A percentile compares a stretch with the other conserved stretches of the same genome.
These are phyloP conservation scores for Sporobolus alterniflorus DNA, from an alignment of 202 grass and related monocot genomes.

Conservation along the genomic window DNA sequence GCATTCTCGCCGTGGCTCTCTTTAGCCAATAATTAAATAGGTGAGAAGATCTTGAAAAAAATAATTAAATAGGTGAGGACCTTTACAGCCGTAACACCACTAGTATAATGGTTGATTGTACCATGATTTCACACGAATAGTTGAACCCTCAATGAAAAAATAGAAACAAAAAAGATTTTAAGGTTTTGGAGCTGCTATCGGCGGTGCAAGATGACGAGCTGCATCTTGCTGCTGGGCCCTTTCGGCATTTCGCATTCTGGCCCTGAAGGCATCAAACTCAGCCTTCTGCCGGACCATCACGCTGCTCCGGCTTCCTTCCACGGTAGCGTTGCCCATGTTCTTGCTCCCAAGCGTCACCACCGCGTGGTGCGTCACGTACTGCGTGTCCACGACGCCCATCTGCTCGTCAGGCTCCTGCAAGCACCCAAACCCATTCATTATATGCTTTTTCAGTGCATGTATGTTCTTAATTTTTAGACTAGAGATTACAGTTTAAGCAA, in stretches of 20 bases:
- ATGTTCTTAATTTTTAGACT: neutral
- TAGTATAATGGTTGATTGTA: neutral
- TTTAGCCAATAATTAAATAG: too few species aligned
- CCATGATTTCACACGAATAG: neutral
- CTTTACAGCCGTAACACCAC: neutral
- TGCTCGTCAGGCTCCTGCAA: conserved; percentile 55
- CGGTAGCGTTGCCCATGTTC: neutral
- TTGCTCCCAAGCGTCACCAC: conserved; percentile 5
- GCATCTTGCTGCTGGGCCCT: neutral
- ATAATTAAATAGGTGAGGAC: too few species aligned
- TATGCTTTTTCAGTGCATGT: neutral
- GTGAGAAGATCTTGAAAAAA: too few species aligned
- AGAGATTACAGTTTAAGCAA: neutral
- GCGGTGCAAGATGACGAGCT: neutral
- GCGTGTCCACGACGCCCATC: conserved; percentile 72
- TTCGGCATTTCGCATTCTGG: neutral
- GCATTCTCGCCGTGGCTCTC: too few species aligned
- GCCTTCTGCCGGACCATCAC: neutral
- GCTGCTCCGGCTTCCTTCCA: neutral
- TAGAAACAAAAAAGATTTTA: neutral
- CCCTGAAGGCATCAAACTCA: neutral
- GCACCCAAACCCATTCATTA: too few species aligned
- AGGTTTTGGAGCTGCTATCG: neutral
- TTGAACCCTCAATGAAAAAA: neutral
- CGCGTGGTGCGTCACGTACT: conserved; percentile 57